Evolutionary conservation across 129 eudicot genomes (phyloP), one percentile per base, ranked within the genome.

Genomic region (Flaveria bidentis): DNA sequence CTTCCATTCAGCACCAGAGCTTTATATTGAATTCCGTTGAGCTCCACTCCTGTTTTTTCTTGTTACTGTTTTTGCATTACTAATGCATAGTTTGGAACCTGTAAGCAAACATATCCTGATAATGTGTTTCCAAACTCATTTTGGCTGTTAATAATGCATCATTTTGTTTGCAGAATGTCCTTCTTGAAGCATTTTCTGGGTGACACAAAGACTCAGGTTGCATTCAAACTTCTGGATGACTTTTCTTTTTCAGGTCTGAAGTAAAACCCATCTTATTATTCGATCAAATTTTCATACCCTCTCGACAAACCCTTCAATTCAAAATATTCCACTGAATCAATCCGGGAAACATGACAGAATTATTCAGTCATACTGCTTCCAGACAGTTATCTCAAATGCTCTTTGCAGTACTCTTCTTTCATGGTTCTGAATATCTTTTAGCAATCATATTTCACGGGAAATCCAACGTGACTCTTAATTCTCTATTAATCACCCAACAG

Each of bases 401-500:
- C 49, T 67, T 80, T 67, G 87, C 98, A 45, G 58, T 89, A 39
- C 42, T 86, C 80, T 91, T 94, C 83, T 94, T 94, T 69, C 97
- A 94, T 23, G 76, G 76, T 44, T 91, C 98, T 0, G 98, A 94
- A 78, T 94, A 87, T 79, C 15, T 87, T 69, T 80, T 94, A 69
- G 98, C 97, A 65, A 30, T 89, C 70, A 49, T 55, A 67, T 63
- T 82, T 70, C 97, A 94, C 16, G 97, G 99, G 57, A 90, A 83
- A 78, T 66, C 90, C 30, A 89, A 85, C 45, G 93, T 91, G 58
- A 84, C 96, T 13, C 82, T 86, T 18, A 87, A 50, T n/a, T 94
- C 99, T 33, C 94, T 94, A 65, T 73, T 94, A 65, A 87, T 94
- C 78, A 91, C 93, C 90, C 85, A 78, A 82, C 82, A 81, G 65